Base-by-base conservation (phyloP, 176 grass and related monocot species). In the Cymbopogon citratus region DNA sequence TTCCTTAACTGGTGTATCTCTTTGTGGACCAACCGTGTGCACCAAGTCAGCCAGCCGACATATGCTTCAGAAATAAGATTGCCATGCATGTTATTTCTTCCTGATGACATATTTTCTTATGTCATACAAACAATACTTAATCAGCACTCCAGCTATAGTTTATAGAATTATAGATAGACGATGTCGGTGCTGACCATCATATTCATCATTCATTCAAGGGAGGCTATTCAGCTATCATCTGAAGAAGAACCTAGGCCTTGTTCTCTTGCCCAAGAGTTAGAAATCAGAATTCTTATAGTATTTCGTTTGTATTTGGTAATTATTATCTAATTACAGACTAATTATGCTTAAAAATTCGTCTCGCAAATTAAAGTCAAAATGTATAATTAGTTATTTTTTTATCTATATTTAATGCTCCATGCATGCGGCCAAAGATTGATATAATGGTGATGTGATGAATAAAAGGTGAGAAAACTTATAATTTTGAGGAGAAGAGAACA, bases 131-230 rank as follows among this genome's bases (percentile, higher is more conserved):
- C 9, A 36, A 19, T 48, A 73, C 3, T 74, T 19, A 25, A 45
- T 19, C n/a, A 21, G 5, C 21, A 45, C 39, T 77, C 39, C 23
- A 45, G 6, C 18, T 64, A 4, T 8, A 7, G 38, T 65, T 45
- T 21, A 54, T 7, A 24, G 9, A 4, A 24, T 59, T 19, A 56
- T 19, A n/a, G n/a, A n/a, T n/a, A n/a, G n/a, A n/a, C 31, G n/a
- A 57, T 56, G 72, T 76, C 81, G 72, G 81, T 76, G 81, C 75
- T 76, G 72, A n/a, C n/a, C 36, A 26, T 49, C 54, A 57, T 9
- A 40, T 40, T 40, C 19, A 79, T 66, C 43, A 66, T n/a, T 48
- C 23, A 28, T n/a, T n/a, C n/a, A 76, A 39, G 71, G 31, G 6
- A 66, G 11, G 15, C 24, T 15, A 38, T 34, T 11, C 26, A 66